Percentiles rank a stretch among this genome's conserved stretches.
Evolutionary conservation across 352 stramenopile species (phyloP).

Genomic region (Phytopythium montanum): DNA sequence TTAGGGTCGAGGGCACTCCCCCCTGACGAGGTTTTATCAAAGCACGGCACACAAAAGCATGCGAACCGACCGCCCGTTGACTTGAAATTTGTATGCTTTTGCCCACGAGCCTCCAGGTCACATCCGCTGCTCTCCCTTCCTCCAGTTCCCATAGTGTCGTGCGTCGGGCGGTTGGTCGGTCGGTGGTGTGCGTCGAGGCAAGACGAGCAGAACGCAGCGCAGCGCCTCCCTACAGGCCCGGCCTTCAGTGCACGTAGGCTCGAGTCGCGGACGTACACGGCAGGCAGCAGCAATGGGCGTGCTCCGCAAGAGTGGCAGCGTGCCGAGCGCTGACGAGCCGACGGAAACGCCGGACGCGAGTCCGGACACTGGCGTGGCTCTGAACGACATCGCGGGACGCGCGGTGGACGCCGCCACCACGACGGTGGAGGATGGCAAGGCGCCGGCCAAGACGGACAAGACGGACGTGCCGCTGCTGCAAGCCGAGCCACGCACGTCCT

Average conservation of each 20-base stretch:
- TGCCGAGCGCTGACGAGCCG: background rate
- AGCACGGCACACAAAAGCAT: no score
- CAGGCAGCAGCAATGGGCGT: background rate
- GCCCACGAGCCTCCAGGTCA: background rate
- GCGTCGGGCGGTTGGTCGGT: no score
- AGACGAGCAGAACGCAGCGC: no score
- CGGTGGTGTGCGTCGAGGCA: background rate
- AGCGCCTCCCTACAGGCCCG: no score
- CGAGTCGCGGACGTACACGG: background rate
- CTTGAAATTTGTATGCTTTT: background rate
- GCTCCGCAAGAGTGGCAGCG: slow-evolving; percentile 1
- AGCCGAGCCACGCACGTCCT: slow-evolving; percentile 6
- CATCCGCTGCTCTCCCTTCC: background rate
- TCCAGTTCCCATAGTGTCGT: background rate
- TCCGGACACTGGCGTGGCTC: no score
- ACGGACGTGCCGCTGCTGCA: slow-evolving; percentile 1
- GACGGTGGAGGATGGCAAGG: background rate
- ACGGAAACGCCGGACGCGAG: background rate
- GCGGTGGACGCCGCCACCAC: background rate
- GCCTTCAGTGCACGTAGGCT: no score
- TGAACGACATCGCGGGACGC: no score
- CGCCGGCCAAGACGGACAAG: background rate
- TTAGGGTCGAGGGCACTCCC: no score
- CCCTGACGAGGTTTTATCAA: background rate
- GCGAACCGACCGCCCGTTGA: background rate